phyloP scores from a whole-genome alignment of 164 flowering plant species.

The Protea cynaroides region DNA sequence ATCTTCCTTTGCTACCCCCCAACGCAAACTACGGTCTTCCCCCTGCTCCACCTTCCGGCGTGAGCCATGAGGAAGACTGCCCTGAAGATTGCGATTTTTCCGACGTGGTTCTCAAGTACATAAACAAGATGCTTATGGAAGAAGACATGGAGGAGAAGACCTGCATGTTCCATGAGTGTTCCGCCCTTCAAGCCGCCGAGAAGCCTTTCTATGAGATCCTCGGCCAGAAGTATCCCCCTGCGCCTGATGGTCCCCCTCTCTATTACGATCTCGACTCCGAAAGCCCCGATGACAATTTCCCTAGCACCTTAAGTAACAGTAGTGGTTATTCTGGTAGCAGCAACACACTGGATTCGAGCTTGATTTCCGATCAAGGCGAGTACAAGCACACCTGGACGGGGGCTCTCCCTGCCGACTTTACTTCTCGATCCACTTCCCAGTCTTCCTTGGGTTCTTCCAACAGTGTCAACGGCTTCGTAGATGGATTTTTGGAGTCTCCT shows the following conservation, averaged over 20 bases:
- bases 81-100: constrained; percentile 74
- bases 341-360: constrained; percentile 13
- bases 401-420: constrained; percentile 7
- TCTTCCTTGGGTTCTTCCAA: constrained; percentile 36
- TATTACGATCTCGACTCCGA: constrained; percentile 15
- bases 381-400: constrained; percentile 10
- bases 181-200: constrained; percentile 76
- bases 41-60: constrained; percentile 8
- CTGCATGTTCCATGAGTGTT: constrained; percentile 74
- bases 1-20: constrained; percentile 15
- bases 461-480: constrained; percentile 21
- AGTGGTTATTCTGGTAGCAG: constrained; percentile 11
- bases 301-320: background rate
- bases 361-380: constrained; percentile 19
- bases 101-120: constrained; percentile 59
- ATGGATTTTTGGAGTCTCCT: constrained; percentile 50
- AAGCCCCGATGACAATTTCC: constrained; percentile 18
- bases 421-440: constrained; percentile 19
- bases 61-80: constrained; percentile 35
- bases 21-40: constrained; percentile 7
- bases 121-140: constrained; percentile 83
- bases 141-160: constrained; percentile 83
- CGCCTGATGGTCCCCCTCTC: constrained; percentile 31
- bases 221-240: constrained; percentile 71
- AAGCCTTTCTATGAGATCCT: constrained; percentile 72